phyloP scores from a whole-genome alignment of 805 yeast genomes.

The Schwanniomyces sp. region DNA sequence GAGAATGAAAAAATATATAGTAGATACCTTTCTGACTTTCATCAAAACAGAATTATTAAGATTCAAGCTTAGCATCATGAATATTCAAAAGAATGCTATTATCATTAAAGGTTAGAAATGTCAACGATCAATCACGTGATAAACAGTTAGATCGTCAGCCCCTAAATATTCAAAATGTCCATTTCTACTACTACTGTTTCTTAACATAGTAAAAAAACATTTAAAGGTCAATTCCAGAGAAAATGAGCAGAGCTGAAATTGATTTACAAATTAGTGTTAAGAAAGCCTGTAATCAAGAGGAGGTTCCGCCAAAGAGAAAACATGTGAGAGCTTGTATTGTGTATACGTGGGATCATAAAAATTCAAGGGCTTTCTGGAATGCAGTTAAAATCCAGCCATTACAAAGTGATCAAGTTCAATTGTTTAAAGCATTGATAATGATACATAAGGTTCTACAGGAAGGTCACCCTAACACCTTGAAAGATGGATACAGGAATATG shows the following conservation, averaged over 20 bases:
- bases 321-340: constrained; percentile 96
- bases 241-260: constrained; percentile 47
- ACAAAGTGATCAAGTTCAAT: constrained; percentile 77
- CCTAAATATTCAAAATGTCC: constrained; percentile 3
- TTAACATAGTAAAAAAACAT: not conserved
- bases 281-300: constrained; percentile 85
- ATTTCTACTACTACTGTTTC: not conserved
- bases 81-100: no score
- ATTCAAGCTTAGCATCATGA: no score
- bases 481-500: constrained; percentile 75
- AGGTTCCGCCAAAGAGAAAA: constrained; percentile 90
- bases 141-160: constrained; percentile 1
- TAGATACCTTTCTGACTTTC: no score
- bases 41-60: no score
- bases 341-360: constrained; percentile 93
- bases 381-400: constrained; percentile 76
- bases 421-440: constrained; percentile 81
- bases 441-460: constrained; percentile 94
- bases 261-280: constrained; percentile 56
- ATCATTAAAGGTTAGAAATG: not conserved
- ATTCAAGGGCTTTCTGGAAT: constrained; percentile 83
- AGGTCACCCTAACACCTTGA: constrained; percentile 86
- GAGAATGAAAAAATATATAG: no score
- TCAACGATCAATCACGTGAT: not conserved
- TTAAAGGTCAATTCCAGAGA: not conserved